Percentiles rank a stretch among this genome's conserved stretches.
Conservation (phyloP, 2,329 filamentous ascomycete genomes). For the Fusarium sp. region DNA sequence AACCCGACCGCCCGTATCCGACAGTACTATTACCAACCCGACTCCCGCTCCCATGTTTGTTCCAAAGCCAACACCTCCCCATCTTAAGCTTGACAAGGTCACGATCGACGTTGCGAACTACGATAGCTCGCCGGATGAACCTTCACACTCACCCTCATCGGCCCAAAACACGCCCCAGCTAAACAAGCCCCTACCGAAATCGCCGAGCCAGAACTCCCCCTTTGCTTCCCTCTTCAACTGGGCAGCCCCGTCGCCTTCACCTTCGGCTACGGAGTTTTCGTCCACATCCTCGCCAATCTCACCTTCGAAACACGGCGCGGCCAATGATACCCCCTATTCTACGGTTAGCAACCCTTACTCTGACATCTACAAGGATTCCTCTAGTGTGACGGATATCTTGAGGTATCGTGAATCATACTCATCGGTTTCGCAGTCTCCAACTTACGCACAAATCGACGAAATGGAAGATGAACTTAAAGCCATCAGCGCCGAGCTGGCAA, state of each 20-base stretch:
- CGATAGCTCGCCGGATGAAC: constrained; percentile 39
- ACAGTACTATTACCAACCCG: constrained; percentile 51
- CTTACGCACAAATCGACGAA: constrained; percentile 73
- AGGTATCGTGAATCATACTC: constrained; percentile 63
- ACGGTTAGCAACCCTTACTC: constrained; percentile 45
- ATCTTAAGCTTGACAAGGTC: constrained; percentile 60
- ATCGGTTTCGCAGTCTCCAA: constrained; percentile 56
- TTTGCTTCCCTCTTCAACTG: constrained; percentile 65
- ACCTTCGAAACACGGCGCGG: constrained; percentile 49
- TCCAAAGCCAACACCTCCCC: constrained; percentile 61
- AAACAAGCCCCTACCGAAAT: constrained; percentile 65
- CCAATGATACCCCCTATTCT: constrained; percentile 47
- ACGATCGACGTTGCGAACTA: constrained; percentile 46
- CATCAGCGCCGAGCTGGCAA: constrained; percentile 90
- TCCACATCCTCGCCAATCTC: constrained; percentile 64
- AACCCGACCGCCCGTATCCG: constrained; percentile 36
- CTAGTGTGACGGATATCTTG: constrained; percentile 51
- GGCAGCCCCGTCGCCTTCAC: constrained; percentile 57
- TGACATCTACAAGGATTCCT: constrained; percentile 52
- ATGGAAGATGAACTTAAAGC: constrained; percentile 94
- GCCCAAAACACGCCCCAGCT: constrained; percentile 51
- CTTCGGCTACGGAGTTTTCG: constrained; percentile 61
- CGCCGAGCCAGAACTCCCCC: constrained; percentile 58
- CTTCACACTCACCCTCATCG: constrained; percentile 44
- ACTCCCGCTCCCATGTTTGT: constrained; percentile 59